Evolutionary conservation across 352 stramenopile genomes (phyloP).

Genomic region (Lagenidium sp.): DNA sequence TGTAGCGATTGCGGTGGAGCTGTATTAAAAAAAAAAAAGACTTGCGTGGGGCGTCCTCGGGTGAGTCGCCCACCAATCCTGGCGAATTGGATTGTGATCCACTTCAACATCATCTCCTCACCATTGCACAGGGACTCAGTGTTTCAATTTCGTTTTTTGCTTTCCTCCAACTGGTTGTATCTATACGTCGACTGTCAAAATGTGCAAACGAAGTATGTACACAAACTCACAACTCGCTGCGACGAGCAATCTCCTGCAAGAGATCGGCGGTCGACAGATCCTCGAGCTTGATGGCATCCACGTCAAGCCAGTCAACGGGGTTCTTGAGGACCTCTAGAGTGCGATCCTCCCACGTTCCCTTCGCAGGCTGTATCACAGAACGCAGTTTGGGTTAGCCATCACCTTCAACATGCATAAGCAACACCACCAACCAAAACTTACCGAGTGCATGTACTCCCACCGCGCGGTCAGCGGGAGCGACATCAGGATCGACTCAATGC

Average conservation of each 20-base stretch:
- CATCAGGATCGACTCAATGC: slow-evolving; percentile 99
- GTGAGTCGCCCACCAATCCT: too few relatives aligned
- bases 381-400: slow-evolving; percentile 1
- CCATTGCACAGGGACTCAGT: too few relatives aligned
- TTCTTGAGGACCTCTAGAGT: slow-evolving; percentile 92
- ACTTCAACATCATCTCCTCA: too few relatives aligned
- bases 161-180: too few relatives aligned
- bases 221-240: slow-evolving; percentile 24
- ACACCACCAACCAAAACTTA: slow-evolving; percentile 10
- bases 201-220: too few relatives aligned
- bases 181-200: too few relatives aligned
- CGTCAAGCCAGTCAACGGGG: slow-evolving; percentile 92
- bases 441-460: slow-evolving; percentile 93
- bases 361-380: slow-evolving; percentile 43
- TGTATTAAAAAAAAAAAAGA: not conserved
- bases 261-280: slow-evolving; percentile 63
- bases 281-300: slow-evolving; percentile 60
- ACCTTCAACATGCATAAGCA: slow-evolving; percentile 13
- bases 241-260: slow-evolving; percentile 66
- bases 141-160: not conserved
- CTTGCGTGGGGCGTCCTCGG: too few relatives aligned
- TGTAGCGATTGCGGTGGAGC: not conserved
- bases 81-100: too few relatives aligned
- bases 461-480: slow-evolving; percentile 94
- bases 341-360: slow-evolving; percentile 88